Base-by-base conservation (phyloP, 257 asterid species). In the Solanum piurae region DNA sequence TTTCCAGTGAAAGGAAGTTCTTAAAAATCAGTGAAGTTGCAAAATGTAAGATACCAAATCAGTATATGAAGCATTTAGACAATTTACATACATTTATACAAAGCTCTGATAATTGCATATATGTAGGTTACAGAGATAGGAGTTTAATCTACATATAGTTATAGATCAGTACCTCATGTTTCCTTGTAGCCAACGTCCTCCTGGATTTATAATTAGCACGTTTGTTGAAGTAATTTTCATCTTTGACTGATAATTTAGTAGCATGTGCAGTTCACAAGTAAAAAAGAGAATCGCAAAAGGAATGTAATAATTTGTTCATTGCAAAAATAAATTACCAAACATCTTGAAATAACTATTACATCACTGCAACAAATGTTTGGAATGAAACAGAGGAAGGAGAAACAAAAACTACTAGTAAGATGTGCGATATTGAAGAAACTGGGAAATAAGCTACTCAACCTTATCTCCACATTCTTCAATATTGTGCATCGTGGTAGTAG, bases 121-220 rank as follows among this genome's bases (percentile, higher is more conserved):
- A 27, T 77, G 64, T 60, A 74, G 73, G 20, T 66, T 66, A 5
- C 74, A 27, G 4, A 12, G 21, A 68, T 13, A 13, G 29, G 62
- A 77, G 9, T 13, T 77, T 3, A 27, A 77, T 33, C 84, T 42
- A 40, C 21, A 40, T 42, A 25, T 37, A 37, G 14, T 42, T 31
- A 31, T n/a, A 76, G 36, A 76, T 76, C 36, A 76, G 46, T 91
- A 92, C 97, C 94, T 89, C 90, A 76, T 83, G 90, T 86, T 86
- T 89, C 23, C 83, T 89, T 44, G 44, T 74, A 13, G 37, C 16
- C 75, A 68, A 68, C 37, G 29, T 68, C 75, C 34, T 68, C 37
- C 75, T 3, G 37, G 37, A 33, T 29, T 14, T 69, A 13, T 6
- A 29, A 31, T 71, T 33, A 71, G 40, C 77, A 31, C 77, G 36